Base-by-base conservation (phyloP, 2,329 filamentous ascomycete genomes). In the Tolypocladium ovalisporum region DNA sequence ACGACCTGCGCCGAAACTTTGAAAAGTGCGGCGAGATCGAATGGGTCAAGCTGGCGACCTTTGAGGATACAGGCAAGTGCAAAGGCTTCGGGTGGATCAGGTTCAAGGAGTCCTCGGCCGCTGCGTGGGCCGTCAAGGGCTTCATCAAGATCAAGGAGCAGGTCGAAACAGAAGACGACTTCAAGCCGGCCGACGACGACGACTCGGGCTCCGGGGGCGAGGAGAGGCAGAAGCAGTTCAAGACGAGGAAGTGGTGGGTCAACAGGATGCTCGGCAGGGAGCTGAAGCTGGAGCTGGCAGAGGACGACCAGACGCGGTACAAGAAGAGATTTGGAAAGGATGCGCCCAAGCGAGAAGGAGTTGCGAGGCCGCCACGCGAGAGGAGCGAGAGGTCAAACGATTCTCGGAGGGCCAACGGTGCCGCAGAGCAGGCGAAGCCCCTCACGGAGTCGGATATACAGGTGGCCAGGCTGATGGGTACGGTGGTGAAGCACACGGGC, bases 31-130 rank as follows among this genome's bases (percentile, higher is more conserved):
- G 94, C 54, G 79, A 86, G 61, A 84, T 97, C 60, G 83, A 86
- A 56, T 89, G 89, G 75, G 82, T 90, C 62, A 93, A 96, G 74
- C 78, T 97, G 63, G 94, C 94, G 3, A 96, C 92, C 0, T 99
- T 99, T 68, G 90, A 97, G 72, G 95, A 99, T 71, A 87, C 87
- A 24, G 94, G 94, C 49, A 99, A 97, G 76, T 99, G 94, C 78
- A 97, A 97, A 76, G 95, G 94, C 22, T 99, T 88, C 74, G 94
- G 87, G 7, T 99, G 94, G 92, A 85, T 99, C 60, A 89, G 89
- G 60, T 99, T 97, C 73, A 86, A 87, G 68, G 85, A 91, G 54
- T 68, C 92, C 13, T 85, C 89, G 57, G 82, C 87, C 0, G 90
- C 90, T 0, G 83, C 86, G 54, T 74, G 73, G 70, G 75, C 75